Conservation (phyloP, 345 rosid species). For the Carallia pectinifolia region DNA sequence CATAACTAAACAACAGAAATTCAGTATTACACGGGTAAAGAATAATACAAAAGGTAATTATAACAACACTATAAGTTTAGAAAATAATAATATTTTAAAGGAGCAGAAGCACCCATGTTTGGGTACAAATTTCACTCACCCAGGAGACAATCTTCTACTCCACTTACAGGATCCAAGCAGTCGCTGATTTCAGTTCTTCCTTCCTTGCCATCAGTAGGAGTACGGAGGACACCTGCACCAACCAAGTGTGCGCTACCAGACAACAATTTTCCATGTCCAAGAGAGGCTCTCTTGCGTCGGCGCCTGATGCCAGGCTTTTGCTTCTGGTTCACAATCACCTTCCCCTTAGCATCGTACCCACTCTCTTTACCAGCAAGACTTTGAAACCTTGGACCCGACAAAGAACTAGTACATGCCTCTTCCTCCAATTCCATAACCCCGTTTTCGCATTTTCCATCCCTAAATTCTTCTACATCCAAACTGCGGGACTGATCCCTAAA, state of each 20-base stretch:
- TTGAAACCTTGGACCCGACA: constrained; percentile 26
- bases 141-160: constrained; percentile 29
- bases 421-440: constrained; percentile 28
- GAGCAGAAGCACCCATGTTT: not conserved
- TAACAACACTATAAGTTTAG: not conserved
- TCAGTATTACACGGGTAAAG: no score
- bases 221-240: constrained; percentile 22
- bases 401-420: constrained; percentile 26
- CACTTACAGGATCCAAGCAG: constrained; percentile 23
- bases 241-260: constrained; percentile 20
- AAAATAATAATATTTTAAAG: not conserved
- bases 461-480: constrained; percentile 4
- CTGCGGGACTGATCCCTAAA: constrained; percentile 34
- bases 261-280: constrained; percentile 34
- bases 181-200: constrained; percentile 29
- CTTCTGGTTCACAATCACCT: constrained; percentile 46
- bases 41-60: not conserved
- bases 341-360: constrained; percentile 46
- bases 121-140: constrained; percentile 35
- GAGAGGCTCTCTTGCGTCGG: constrained; percentile 41
- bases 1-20: no score
- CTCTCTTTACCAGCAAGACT: constrained; percentile 34
- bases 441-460: constrained; percentile 18
- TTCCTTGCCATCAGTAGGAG: constrained; percentile 21
- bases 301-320: constrained; percentile 33